phyloP scores from a whole-genome alignment of 225 moss, liverwort and hornwort species.

The Rhytidiadelphus loreus region DNA sequence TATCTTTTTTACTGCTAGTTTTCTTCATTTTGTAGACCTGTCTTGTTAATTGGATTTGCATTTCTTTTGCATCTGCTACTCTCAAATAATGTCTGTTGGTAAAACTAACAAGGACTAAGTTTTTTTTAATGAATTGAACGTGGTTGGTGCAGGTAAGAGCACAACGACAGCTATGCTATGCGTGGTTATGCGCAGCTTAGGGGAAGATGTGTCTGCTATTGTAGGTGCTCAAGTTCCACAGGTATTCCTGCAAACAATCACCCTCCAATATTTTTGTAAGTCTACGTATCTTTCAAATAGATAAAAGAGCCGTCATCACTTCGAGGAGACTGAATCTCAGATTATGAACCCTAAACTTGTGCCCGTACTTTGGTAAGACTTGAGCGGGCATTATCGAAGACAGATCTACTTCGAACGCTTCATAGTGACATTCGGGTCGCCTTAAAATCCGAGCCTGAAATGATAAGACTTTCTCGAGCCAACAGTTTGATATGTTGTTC shows the following conservation, averaged over 20 bases:
- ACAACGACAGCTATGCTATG: constrained; percentile 83
- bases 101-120: background rate
- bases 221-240: constrained; percentile 96
- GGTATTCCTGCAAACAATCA: constrained; percentile 16
- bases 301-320: background rate
- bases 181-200: constrained; percentile 49
- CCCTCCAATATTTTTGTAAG: background rate
- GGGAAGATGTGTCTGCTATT: constrained; percentile 75
- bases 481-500: background rate
- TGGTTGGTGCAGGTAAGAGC: constrained; percentile 61
- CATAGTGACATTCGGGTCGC: background rate
- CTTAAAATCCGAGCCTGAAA: background rate
- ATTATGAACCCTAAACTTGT: background rate
- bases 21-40: constrained; percentile 39
- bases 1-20: background rate
- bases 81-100: background rate
- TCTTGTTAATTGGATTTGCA: background rate
- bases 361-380: background rate
- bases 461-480: background rate
- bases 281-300: background rate
- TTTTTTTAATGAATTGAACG: background rate
- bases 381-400: background rate
- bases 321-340: background rate
- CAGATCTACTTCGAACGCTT: background rate
- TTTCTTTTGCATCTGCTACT: background rate